These are phyloP conservation scores for Phyllosticta capitalensis DNA, from an alignment of 2,329 filamentous ascomycete species.

Conservation along the genomic window DNA sequence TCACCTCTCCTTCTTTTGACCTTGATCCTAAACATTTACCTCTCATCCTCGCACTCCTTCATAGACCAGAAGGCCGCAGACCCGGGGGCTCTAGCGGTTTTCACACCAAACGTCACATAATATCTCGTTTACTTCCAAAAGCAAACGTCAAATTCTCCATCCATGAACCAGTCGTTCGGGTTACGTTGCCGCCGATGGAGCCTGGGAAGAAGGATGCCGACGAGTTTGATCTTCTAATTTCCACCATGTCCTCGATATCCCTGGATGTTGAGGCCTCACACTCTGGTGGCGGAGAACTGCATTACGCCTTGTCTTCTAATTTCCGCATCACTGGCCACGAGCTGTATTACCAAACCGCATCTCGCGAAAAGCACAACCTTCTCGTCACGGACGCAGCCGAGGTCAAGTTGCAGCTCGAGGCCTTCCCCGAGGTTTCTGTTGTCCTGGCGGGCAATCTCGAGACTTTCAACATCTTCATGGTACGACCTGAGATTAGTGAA, in stretches of 20 bases:
- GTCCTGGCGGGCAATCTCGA: conserved; percentile 70
- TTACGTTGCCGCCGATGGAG: conserved; percentile 73
- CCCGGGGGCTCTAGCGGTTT: conserved; percentile 1
- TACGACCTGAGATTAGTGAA: conserved; percentile 84
- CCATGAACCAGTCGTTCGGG: conserved; percentile 88
- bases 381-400: conserved; percentile 83
- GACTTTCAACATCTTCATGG: conserved; percentile 80
- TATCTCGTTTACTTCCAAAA: conserved; percentile 88
- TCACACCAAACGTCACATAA: conserved; percentile 49
- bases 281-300: conserved; percentile 68
- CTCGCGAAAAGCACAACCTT: conserved; percentile 74
- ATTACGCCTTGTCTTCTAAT: conserved; percentile 78
- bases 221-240: conserved; percentile 92
- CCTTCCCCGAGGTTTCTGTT: conserved; percentile 76
- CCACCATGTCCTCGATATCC: conserved; percentile 86
- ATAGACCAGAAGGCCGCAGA: conserved; percentile 28
- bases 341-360: conserved; percentile 87
- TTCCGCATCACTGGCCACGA: conserved; percentile 78
- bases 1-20: conserved; percentile 91
- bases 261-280: conserved; percentile 95
- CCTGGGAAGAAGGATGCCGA: conserved; percentile 48
- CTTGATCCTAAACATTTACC: conserved; percentile 87
- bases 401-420: conserved; percentile 73
- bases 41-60: conserved; percentile 67
- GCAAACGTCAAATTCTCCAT: conserved; percentile 91